Percentiles rank a stretch among this genome's conserved stretches.
Conservation (phyloP, 2,329 filamentous ascomycete genomes). For the Diplocarpon mali region DNA sequence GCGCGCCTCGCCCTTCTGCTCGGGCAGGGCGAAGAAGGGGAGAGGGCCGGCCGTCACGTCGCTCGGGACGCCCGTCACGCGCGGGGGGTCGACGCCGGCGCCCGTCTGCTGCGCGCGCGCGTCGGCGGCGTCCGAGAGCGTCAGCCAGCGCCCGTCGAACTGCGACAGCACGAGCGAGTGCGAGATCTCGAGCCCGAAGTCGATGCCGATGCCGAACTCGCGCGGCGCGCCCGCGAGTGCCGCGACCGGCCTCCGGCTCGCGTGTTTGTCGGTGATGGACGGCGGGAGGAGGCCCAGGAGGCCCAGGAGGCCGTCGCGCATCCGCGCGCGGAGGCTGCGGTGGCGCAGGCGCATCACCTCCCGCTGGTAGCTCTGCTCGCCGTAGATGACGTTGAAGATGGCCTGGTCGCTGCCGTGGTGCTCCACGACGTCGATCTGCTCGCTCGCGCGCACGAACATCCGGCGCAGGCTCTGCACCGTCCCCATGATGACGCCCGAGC, state of each 20-base stretch:
- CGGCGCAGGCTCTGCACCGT: background rate
- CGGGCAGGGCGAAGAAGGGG: background rate
- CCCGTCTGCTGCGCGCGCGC: background rate
- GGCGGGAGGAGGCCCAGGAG: background rate
- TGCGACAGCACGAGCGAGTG: background rate
- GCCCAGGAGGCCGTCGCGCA: background rate
- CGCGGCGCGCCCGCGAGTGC: background rate
- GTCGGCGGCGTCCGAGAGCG: background rate
- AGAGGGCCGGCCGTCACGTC: background rate
- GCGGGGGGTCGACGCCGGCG: background rate
- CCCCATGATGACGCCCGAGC: background rate
- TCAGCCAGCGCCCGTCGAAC: background rate
- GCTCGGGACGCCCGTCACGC: background rate
- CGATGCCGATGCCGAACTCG: background rate
- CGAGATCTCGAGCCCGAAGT: background rate
- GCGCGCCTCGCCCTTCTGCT: background rate
- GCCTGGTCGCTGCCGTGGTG: background rate
- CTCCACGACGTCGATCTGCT: background rate
- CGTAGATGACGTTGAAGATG: slow-evolving; percentile 1
- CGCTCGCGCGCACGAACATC: background rate
- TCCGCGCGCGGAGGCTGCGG: background rate
- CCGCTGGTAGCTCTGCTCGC: background rate
- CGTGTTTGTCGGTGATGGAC: background rate
- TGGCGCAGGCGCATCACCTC: background rate
- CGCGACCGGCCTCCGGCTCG: background rate